Conservation (phyloP, 805 yeast genomes). For the Monosporozyma yasuniensis region DNA sequence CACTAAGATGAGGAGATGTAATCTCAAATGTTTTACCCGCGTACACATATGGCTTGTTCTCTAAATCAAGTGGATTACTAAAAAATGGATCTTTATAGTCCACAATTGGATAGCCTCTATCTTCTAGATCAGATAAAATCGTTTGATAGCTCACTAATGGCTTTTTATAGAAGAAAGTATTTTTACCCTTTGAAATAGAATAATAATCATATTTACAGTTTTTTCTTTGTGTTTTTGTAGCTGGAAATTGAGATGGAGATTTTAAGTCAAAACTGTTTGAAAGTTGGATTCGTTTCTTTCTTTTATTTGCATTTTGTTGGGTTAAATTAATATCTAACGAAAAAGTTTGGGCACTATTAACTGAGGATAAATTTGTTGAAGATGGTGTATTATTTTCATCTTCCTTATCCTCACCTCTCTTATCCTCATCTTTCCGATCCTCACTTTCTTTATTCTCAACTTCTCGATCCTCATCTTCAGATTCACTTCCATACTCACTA, state of each 20-base stretch:
- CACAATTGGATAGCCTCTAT: constrained; percentile 39
- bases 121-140: constrained; percentile 41
- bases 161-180: constrained; percentile 7
- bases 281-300: background rate
- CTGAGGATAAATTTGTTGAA: background rate
- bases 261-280: background rate
- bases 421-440: background rate
- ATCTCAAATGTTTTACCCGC: constrained; percentile 58
- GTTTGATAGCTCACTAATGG: constrained; percentile 22
- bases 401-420: background rate
- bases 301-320: constrained; percentile 17
- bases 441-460: background rate
- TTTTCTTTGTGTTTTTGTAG: background rate
- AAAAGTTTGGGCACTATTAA: background rate
- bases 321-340: constrained; percentile 18
- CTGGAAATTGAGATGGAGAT: background rate
- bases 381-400: background rate
- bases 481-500: constrained; percentile 2
- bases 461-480: too few relatives aligned
- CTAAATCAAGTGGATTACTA: constrained; percentile 44
- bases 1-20: constrained; percentile 31
- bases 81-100: constrained; percentile 59
- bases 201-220: background rate
- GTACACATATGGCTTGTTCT: constrained; percentile 45
- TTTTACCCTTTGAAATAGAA: background rate